Conservation (phyloP, 1,284 basidiomycete species). For the Violaceomyces palustris region DNA sequence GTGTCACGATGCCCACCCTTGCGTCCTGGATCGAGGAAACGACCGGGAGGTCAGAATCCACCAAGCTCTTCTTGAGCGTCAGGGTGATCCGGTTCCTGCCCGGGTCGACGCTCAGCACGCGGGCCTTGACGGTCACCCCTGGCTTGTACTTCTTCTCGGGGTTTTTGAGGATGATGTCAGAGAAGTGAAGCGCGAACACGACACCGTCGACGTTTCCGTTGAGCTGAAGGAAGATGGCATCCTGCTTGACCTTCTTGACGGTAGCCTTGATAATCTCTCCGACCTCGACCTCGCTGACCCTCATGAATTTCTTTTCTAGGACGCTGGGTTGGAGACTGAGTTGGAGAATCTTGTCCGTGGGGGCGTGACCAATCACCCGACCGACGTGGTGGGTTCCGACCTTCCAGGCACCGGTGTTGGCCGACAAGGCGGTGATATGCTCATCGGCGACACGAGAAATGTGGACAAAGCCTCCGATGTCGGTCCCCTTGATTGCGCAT, state of each 20-base stretch:
- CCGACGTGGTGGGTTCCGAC: constrained; percentile 63
- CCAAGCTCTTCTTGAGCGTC: constrained; percentile 85
- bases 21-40: constrained; percentile 64
- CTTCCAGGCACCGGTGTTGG: constrained; percentile 54
- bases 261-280: constrained; percentile 39
- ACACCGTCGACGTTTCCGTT: constrained; percentile 65
- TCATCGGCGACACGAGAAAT: constrained; percentile 92
- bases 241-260: constrained; percentile 35
- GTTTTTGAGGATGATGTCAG: constrained; percentile 71
- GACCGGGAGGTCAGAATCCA: constrained; percentile 65
- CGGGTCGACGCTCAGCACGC: constrained; percentile 79
- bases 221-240: constrained; percentile 47
- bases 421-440: constrained; percentile 68
- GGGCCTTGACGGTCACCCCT: constrained; percentile 76
- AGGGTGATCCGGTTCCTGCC: constrained; percentile 75
- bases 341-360: constrained; percentile 81
- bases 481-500: constrained; percentile 27
- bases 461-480: constrained; percentile 43
- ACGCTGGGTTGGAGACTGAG: constrained; percentile 78
- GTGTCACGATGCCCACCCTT: constrained; percentile 67
- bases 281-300: constrained; percentile 67
- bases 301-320: constrained; percentile 79
- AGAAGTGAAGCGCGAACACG: constrained; percentile 90
- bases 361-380: constrained; percentile 81
- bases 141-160: constrained; percentile 74